Evolutionary conservation across 345 rosid genomes (phyloP).

Genomic region (Pugionium dolabratum): DNA sequence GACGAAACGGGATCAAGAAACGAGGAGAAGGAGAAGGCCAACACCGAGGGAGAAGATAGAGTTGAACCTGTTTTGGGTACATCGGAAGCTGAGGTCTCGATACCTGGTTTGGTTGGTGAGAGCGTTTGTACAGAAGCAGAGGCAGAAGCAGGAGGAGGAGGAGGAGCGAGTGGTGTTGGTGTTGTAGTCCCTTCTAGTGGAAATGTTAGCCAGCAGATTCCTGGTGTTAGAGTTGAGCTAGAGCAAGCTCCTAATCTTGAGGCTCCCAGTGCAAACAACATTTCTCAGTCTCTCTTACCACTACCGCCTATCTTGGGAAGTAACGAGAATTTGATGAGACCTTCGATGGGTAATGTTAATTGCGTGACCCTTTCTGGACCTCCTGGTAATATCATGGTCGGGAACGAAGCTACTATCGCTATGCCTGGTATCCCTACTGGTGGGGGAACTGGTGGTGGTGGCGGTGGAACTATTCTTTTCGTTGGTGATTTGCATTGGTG

Average conservation of each 20-base stretch:
- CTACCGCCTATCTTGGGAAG: slow-evolving; percentile 33
- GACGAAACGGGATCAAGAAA: slow-evolving; percentile 47
- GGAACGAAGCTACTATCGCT: slow-evolving; percentile 39
- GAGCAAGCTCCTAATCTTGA: slow-evolving; percentile 47
- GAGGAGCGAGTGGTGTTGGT: slow-evolving; percentile 26
- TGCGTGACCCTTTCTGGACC: slow-evolving; percentile 44
- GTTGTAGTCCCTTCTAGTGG: slow-evolving; percentile 47
- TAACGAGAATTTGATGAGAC: slow-evolving; percentile 47
- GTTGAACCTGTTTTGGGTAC: slow-evolving; percentile 35
- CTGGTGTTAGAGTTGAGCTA: slow-evolving; percentile 57
- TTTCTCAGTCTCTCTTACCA: slow-evolving; percentile 40
- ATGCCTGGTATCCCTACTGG: slow-evolving; percentile 36
- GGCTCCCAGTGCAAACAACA: slow-evolving; percentile 42
- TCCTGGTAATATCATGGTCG: slow-evolving; percentile 41
- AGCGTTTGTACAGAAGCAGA: slow-evolving; percentile 34
- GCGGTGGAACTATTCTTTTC: slow-evolving; percentile 60
- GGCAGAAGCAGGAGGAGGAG: slow-evolving; percentile 17
- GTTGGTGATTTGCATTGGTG: slow-evolving; percentile 95
- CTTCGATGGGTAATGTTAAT: slow-evolving; percentile 37
- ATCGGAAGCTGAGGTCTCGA: slow-evolving; percentile 37
- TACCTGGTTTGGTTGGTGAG: slow-evolving; percentile 51
- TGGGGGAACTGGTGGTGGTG: slow-evolving; percentile 47
- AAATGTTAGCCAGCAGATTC: slow-evolving; percentile 42
- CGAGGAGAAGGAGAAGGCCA: slow-evolving; percentile 34
- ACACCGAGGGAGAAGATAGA: slow-evolving; percentile 16